A percentile compares a stretch with the other conserved stretches of the same genome.
phyloP scores from a whole-genome alignment of 2,329 filamentous ascomycete species.

The Drechslerella coelobrocha region DNA sequence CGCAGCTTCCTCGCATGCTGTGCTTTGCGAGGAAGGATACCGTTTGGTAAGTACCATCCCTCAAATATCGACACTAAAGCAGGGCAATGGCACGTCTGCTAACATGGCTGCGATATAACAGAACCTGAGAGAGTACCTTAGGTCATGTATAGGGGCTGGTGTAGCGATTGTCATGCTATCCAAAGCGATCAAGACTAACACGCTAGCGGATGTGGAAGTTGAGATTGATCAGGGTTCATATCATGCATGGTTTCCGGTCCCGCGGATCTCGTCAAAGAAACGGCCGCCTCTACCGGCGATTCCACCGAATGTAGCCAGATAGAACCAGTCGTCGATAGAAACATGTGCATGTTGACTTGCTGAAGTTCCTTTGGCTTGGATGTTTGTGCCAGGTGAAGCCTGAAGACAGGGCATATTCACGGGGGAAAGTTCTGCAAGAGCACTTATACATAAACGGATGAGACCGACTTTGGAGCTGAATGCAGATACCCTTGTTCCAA shows the following conservation, averaged over 20 bases:
- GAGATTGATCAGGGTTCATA: constrained; percentile 53
- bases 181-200: constrained; percentile 62
- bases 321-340: background rate
- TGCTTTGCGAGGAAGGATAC: constrained; percentile 67
- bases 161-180: constrained; percentile 69
- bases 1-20: constrained; percentile 64
- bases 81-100: background rate
- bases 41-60: constrained; percentile 63
- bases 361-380: background rate
- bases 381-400: background rate
- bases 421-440: too few species aligned
- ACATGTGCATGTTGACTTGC: constrained; percentile 4
- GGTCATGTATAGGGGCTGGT: constrained; percentile 73
- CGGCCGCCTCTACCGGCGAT: constrained; percentile 36
- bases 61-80: background rate
- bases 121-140: constrained; percentile 59
- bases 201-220: constrained; percentile 52
- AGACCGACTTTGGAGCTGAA: too few species aligned
- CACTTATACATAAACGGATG: too few species aligned
- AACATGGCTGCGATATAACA: constrained; percentile 3
- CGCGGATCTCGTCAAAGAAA: constrained; percentile 51
- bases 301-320: constrained; percentile 13
- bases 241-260: constrained; percentile 54
- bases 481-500: too few species aligned
- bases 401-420: too few species aligned